Percentiles rank a stretch among this genome's conserved stretches.
phyloP scores from a whole-genome alignment of 164 flowering plant genomes.

The Dillenia suffruticosa region DNA sequence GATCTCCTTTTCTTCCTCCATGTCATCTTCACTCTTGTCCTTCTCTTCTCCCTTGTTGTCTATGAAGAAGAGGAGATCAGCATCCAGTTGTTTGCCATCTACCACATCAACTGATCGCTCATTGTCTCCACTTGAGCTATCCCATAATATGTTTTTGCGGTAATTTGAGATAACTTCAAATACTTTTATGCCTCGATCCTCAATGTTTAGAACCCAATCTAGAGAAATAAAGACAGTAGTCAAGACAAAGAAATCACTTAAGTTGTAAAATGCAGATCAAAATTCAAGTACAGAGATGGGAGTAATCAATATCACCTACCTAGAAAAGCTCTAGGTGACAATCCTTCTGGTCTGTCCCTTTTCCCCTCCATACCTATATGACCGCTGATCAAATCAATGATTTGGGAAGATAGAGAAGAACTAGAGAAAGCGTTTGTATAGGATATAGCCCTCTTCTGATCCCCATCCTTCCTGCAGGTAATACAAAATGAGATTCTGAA shows the following conservation, averaged over 20 bases:
- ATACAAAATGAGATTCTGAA: constrained; percentile 9
- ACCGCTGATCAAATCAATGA: constrained; percentile 34
- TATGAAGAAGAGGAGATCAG: constrained; percentile 36
- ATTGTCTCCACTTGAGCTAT: constrained; percentile 18
- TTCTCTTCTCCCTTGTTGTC: constrained; percentile 45
- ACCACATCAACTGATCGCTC: constrained; percentile 13
- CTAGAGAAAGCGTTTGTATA: constrained; percentile 49
- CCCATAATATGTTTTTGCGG: constrained; percentile 26
- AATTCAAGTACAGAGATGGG: not conserved
- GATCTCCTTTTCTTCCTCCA: not conserved
- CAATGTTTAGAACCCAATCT: constrained; percentile 58
- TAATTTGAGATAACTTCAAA: constrained; percentile 36
- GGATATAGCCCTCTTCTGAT: constrained; percentile 46
- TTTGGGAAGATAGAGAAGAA: constrained; percentile 37
- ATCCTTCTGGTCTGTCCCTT: constrained; percentile 20
- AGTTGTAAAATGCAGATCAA: too few species aligned
- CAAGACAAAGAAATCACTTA: too few species aligned
- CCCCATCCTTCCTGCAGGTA: constrained; percentile 42
- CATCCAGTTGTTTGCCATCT: constrained; percentile 17
- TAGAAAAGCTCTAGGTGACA: constrained; percentile 58
- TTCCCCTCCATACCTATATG: constrained; percentile 28
- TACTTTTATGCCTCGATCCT: constrained; percentile 41
- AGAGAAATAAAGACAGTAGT: constrained; percentile 4
- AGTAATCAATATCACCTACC: constrained; percentile 29
- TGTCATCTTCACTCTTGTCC: constrained; percentile 19